phyloP scores from a whole-genome alignment of 305 asterid genomes.

The Plantago rigida region DNA sequence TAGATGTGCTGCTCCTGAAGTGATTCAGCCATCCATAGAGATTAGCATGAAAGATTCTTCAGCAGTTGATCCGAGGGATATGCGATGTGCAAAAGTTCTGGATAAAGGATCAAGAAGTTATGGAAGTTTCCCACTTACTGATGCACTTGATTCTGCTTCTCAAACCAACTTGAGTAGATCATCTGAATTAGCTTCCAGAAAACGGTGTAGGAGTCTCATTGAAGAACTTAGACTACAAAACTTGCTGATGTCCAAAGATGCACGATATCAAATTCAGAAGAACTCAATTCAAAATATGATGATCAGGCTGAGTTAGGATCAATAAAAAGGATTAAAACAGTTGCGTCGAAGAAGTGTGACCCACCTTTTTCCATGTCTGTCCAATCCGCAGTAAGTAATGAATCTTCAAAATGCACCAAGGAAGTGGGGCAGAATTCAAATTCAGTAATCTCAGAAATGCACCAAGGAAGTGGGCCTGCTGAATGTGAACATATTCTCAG shows the following conservation, averaged over 20 bases:
- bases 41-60: slow-evolving; percentile 31
- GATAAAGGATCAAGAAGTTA: slow-evolving; percentile 52
- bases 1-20: slow-evolving; percentile 50
- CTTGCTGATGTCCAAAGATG: slow-evolving; percentile 24
- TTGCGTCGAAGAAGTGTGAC: slow-evolving; percentile 41
- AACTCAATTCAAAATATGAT: slow-evolving; percentile 34
- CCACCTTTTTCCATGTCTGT: slow-evolving; percentile 30
- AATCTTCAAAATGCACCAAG: slow-evolving; percentile 25
- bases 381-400: slow-evolving; percentile 26
- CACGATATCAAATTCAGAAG: slow-evolving; percentile 23
- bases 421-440: slow-evolving; percentile 28
- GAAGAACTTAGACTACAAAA: slow-evolving; percentile 42
- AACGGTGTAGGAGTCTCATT: slow-evolving; percentile 35
- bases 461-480: slow-evolving; percentile 10
- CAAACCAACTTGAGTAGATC: slow-evolving; percentile 29
- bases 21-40: slow-evolving; percentile 40
- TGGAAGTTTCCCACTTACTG: slow-evolving; percentile 49
- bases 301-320: slow-evolving; percentile 25
- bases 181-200: slow-evolving; percentile 27
- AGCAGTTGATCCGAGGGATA: slow-evolving; percentile 16
- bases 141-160: slow-evolving; percentile 37
- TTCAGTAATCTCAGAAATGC: slow-evolving; percentile 10
- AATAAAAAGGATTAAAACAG: slow-evolving; percentile 31
- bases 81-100: slow-evolving; percentile 27
- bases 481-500: slow-evolving; percentile 27